phyloP scores from a whole-genome alignment of 805 yeast species.

The Wickerhamiella cacticola region DNA sequence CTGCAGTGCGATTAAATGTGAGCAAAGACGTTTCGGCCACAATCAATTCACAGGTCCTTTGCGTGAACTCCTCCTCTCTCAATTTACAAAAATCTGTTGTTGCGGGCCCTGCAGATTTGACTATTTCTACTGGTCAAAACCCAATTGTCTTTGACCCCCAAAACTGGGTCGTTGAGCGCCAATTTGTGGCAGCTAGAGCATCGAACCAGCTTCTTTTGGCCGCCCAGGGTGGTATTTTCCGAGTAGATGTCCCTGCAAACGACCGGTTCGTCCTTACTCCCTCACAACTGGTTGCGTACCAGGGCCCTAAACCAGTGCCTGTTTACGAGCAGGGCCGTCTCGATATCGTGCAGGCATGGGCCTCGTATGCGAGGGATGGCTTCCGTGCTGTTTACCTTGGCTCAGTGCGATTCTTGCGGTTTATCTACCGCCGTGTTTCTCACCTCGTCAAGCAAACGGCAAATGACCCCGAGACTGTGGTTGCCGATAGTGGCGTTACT shows the following conservation, averaged over 20 bases:
- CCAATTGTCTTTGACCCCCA: slow-evolving; percentile 1
- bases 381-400: neutral
- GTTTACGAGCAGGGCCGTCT: slow-evolving; percentile 7
- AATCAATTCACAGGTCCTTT: neutral
- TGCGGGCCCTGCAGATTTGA: slow-evolving; percentile 5
- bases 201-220: neutral
- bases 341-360: slow-evolving; percentile 5
- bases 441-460: no score
- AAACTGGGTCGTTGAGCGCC: slow-evolving; percentile 4
- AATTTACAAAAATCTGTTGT: neutral
- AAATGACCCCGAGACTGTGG: neutral
- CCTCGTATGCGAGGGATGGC: neutral
- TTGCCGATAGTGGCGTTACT: neutral
- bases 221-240: slow-evolving; percentile 9
- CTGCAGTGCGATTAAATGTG: neutral
- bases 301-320: neutral
- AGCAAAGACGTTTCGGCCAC: neutral
- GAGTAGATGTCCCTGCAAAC: slow-evolving; percentile 11
- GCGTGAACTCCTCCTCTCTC: neutral
- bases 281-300: slow-evolving; percentile 9
- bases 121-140: neutral
- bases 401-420: neutral
- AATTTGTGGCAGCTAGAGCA: neutral
- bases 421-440: neutral
- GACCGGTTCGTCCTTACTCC: slow-evolving; percentile 1